Evolutionary conservation across 176 grass and related monocot genomes (phyloP).

Genomic region (Elaeis guineensis): DNA sequence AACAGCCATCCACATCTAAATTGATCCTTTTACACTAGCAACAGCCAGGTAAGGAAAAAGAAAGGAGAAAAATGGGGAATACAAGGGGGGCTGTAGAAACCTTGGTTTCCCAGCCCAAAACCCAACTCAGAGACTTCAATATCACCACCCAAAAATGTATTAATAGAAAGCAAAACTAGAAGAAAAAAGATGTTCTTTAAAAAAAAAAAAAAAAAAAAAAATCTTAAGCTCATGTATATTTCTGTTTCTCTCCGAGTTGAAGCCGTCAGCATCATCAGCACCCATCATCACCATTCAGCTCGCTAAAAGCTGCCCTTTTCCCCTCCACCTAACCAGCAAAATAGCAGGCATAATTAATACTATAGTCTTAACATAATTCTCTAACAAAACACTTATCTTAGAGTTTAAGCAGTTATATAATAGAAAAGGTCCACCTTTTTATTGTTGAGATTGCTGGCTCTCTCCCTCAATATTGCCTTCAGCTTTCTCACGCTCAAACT

Average conservation of each 20-base stretch:
- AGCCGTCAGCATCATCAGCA: no score
- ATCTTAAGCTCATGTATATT: no score
- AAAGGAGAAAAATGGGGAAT: not conserved
- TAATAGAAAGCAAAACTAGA: not conserved
- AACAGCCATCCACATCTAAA: no score
- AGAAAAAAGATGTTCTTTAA: no score
- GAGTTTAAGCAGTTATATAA: no score
- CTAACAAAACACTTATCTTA: constrained; percentile 27
- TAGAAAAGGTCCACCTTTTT: not conserved
- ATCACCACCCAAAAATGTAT: not conserved
- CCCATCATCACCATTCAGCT: not conserved
- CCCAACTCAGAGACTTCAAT: constrained; percentile 5
- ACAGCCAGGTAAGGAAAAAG: not conserved
- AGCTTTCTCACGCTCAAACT: constrained; percentile 55
- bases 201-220: no score
- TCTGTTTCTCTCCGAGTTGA: no score
- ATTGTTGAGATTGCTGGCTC: constrained; percentile 10
- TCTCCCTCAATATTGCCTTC: constrained; percentile 26
- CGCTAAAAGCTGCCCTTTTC: no score
- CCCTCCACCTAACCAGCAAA: no score
- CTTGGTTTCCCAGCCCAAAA: constrained; percentile 35
- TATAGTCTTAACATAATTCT: not conserved
- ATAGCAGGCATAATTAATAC: not conserved
- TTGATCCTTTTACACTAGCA: no score
- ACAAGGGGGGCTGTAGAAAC: constrained; percentile 32